These are phyloP conservation scores for Escallonia herrerae DNA, from an alignment of 129 eudicot species.

Conservation along the genomic window DNA sequence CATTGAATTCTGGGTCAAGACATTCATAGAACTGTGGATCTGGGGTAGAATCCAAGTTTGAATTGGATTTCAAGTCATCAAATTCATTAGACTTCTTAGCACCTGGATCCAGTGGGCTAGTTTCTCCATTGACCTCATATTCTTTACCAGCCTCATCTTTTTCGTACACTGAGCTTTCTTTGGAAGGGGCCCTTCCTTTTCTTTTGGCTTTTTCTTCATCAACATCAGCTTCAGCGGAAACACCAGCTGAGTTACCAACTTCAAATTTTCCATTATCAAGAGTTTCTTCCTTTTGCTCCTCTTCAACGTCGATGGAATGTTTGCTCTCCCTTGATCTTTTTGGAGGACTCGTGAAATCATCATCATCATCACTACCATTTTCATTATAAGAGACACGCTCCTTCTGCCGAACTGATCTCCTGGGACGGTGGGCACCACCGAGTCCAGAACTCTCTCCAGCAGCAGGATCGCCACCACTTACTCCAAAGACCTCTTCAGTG, in stretches of 20 bases:
- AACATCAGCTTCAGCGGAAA: constrained; percentile 11
- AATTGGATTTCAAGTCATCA: constrained; percentile 15
- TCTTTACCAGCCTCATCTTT: not conserved
- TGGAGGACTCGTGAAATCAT: constrained; percentile 29
- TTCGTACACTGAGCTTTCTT: constrained; percentile 17
- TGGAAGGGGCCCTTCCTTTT: constrained; percentile 15
- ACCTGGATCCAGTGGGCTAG: constrained; percentile 5
- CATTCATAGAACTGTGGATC: constrained; percentile 24
- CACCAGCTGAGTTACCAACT: constrained; percentile 10
- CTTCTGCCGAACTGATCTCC: constrained; percentile 47
- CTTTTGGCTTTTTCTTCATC: constrained; percentile 7
- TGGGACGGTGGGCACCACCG: constrained; percentile 4
- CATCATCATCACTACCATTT: constrained; percentile 25
- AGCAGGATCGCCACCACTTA: constrained; percentile 10
- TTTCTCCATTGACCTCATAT: constrained; percentile 8
- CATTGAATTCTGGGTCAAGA: constrained; percentile 60
- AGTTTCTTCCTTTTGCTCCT: constrained; percentile 17
- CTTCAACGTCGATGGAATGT: constrained; percentile 14
- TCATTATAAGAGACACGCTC: constrained; percentile 50
- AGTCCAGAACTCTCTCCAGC: constrained; percentile 18
- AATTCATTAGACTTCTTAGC: constrained; percentile 6
- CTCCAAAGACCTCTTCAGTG: constrained; percentile 19
- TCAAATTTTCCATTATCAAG: constrained; percentile 1
- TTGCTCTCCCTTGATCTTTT: constrained; percentile 30
- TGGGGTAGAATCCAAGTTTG: constrained; percentile 9